Conservation (phyloP, 2,329 filamentous ascomycete species). For the Fusarium luffae region DNA sequence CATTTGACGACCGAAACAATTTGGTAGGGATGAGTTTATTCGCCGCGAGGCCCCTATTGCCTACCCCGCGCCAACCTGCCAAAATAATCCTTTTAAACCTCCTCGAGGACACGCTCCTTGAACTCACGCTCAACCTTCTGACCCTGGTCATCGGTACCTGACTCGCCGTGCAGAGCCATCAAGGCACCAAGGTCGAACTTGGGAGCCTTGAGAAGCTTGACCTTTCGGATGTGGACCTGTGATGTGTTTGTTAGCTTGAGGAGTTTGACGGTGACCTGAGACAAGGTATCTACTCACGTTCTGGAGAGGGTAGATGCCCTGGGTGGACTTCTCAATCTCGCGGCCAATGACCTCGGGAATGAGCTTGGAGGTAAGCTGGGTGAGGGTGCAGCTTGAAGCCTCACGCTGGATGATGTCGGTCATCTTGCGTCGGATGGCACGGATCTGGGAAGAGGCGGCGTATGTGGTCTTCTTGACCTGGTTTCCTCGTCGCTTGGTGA, state of each 20-base stretch:
- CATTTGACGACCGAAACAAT: slow-evolving; percentile 59
- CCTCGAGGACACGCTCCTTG: slow-evolving; percentile 96
- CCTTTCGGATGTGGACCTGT: slow-evolving; percentile 99
- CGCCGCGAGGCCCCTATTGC: slow-evolving; percentile 48
- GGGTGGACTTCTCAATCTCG: slow-evolving; percentile 99
- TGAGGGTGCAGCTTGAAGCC: slow-evolving; percentile 91
- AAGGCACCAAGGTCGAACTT: slow-evolving; percentile 99
- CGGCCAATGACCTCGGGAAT: slow-evolving; percentile 99
- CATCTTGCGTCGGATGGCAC: slow-evolving; percentile 99
- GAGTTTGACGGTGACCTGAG: not conserved
- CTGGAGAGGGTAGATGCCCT: slow-evolving; percentile 99
- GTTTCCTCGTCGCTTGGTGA: slow-evolving; percentile 99
- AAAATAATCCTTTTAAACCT: slow-evolving; percentile 75
- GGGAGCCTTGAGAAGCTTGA: slow-evolving; percentile 98
- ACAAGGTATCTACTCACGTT: slow-evolving; percentile 73
- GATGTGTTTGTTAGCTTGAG: slow-evolving; percentile 16
- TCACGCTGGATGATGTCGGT: slow-evolving; percentile 98
- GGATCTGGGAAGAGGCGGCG: slow-evolving; percentile 95
- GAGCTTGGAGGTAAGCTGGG: slow-evolving; percentile 97
- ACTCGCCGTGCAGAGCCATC: slow-evolving; percentile 97
- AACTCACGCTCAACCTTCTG: slow-evolving; percentile 99
- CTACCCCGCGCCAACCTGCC: slow-evolving; percentile 47
- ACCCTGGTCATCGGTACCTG: slow-evolving; percentile 92
- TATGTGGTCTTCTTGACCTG: slow-evolving; percentile 99
- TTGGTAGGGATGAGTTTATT: slow-evolving; percentile 51